These are phyloP conservation scores for Seiridium unicorne DNA, from an alignment of 2,329 filamentous ascomycete species.

Conservation along the genomic window DNA sequence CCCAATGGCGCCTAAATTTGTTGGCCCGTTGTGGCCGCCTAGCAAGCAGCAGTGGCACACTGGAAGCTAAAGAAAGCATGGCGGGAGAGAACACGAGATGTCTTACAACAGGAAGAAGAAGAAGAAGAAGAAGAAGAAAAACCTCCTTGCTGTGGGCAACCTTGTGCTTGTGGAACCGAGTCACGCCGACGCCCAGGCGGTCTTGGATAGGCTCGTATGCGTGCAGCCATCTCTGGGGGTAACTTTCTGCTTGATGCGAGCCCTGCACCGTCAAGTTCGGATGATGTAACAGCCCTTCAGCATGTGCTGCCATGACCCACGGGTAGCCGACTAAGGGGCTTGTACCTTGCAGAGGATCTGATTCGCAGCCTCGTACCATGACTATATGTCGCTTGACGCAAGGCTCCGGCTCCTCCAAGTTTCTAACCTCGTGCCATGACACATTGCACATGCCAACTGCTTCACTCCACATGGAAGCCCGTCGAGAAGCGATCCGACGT, in stretches of 20 bases:
- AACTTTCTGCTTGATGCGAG: not conserved
- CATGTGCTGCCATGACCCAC: not conserved
- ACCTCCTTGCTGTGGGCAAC: not conserved
- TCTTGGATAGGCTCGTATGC: not conserved
- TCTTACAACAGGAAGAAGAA: not conserved
- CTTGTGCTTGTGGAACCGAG: conserved; percentile 6
- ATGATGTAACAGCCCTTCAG: not conserved
- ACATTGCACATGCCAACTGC: no score
- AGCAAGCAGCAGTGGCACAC: not conserved
- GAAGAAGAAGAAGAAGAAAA: no score
- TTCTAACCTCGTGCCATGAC: not conserved
- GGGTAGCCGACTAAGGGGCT: not conserved
- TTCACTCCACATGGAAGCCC: no score
- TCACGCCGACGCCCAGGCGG: not conserved
- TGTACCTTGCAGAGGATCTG: no score
- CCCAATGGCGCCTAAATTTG: conserved; percentile 1
- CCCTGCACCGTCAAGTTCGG: not conserved
- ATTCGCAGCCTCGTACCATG: not conserved
- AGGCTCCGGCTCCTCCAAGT: not conserved
- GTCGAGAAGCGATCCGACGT: no score
- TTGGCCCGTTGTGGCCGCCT: not conserved
- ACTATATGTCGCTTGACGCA: not conserved
- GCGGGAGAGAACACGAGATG: conserved; percentile 1
- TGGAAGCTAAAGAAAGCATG: not conserved
- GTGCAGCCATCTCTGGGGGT: not conserved